Base-by-base conservation (phyloP, 257 asterid genomes). In the Echites panduratus region DNA sequence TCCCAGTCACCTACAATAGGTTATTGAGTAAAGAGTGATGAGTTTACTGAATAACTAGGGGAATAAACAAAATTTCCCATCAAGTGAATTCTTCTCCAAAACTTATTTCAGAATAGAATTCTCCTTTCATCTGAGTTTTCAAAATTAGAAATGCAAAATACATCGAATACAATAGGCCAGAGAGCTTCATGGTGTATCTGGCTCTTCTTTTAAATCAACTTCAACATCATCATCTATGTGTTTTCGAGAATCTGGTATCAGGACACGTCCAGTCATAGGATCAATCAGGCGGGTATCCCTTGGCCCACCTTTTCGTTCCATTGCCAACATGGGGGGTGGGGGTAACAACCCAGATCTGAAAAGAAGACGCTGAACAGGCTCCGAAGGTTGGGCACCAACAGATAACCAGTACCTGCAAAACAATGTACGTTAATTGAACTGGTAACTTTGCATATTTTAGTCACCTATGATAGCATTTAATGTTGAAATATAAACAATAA, bases 311-410 rank as follows among this genome's bases (percentile, higher is more conserved):
- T 95, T 92, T 43, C 90, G 87, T 76, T 93, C 97, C 97, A 92
- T 86, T 70, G 96, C 98, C 54, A 84, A 20, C 98, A 92, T 90
- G 27, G 97, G 94, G 1, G 96, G 99, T 19, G 97, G 97, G 26
- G 96, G 99, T 70, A 95, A 78, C 79, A 89, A 19, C 38, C 99
- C 97, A 64, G 93, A 84, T 73, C 96, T 85, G 79, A 90, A 95
- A 76, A 95, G 96, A 84, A 92, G 89, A 75, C 90, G 96, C 83
- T 90, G 86, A 68, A 90, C 96, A 14, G 98, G 97, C 1, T 92
- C 97, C 0, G 97, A 90, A 62, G 97, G 96, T 66, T 92, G 98
- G 64, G 99, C 99, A 48, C 98, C 99, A 40, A 92, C 98, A 2
- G 98, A 92, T 57, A 95, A 89, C 97, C 97, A 95, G 65, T 92